Conservation (phyloP, 208 protist genomes). For the Crithidia brevicula region DNA sequence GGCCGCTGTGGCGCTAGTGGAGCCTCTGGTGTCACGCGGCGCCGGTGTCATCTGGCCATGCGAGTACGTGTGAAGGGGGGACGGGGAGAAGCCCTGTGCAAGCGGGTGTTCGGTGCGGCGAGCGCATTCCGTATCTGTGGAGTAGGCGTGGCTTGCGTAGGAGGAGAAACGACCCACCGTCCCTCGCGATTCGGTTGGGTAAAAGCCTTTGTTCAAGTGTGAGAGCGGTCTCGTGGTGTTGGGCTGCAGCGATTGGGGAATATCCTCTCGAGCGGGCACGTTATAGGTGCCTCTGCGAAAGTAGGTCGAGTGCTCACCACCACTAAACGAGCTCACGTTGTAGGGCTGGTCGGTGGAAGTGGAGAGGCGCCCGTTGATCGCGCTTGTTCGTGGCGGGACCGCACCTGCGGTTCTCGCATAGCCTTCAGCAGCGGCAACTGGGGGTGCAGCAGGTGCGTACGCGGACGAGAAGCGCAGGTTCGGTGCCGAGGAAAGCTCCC, state of each 20-base stretch:
- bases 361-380: slow-evolving; percentile 1
- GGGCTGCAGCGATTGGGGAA: neutral
- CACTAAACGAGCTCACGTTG: neutral
- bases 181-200: neutral
- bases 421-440: no score
- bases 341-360: slow-evolving; percentile 11
- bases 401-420: no score
- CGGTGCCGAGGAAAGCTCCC: slow-evolving; percentile 22
- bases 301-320: neutral
- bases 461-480: slow-evolving; percentile 25
- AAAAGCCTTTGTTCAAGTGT: neutral
- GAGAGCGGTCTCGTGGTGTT: neutral
- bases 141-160: neutral
- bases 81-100: neutral
- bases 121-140: neutral
- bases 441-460: neutral
- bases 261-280: neutral
- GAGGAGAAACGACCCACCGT: neutral
- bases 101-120: neutral
- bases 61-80: no score
- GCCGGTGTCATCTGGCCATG: no score
- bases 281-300: neutral
- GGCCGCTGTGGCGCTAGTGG: no score
- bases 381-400: slow-evolving; percentile 1
- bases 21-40: no score